phyloP scores from a whole-genome alignment of 306 rosid species.

The Vachellia collinsii region DNA sequence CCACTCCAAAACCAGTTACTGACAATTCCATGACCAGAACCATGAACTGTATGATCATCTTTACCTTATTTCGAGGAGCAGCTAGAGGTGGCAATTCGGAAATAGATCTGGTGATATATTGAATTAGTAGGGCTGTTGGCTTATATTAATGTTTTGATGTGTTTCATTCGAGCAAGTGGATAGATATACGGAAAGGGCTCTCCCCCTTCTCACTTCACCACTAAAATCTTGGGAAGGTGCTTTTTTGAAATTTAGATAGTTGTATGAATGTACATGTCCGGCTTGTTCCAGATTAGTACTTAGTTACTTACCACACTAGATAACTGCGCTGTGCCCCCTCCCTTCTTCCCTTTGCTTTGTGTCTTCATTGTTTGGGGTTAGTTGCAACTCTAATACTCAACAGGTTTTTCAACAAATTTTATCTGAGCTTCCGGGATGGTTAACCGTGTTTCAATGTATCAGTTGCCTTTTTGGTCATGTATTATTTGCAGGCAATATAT shows the following conservation, averaged over 20 bases:
- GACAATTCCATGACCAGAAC: conserved; percentile 7
- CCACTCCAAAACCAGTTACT: not conserved
- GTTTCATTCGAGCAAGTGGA: conserved; percentile 15
- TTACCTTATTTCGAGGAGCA: not conserved
- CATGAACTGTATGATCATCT: conserved; percentile 8
- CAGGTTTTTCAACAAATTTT: not conserved
- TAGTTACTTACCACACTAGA: too few species aligned
- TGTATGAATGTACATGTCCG: conserved; percentile 4
- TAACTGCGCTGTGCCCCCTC: too few species aligned
- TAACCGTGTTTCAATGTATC: not conserved
- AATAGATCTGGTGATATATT: not conserved
- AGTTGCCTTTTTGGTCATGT: not conserved
- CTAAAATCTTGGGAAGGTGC: conserved; percentile 22
- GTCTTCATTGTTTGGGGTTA: not conserved
- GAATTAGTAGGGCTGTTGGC: conserved; percentile 23
- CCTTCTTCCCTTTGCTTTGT: not conserved
- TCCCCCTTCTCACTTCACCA: not conserved
- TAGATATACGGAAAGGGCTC: not conserved
- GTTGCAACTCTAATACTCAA: not conserved
- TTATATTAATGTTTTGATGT: not conserved
- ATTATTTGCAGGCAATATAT: not conserved
- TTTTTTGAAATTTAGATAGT: not conserved
- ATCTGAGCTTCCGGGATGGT: not conserved
- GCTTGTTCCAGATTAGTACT: conserved; percentile 7
- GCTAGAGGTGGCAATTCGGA: not conserved